phyloP scores from a whole-genome alignment of 176 grass and related monocot species.

The Elymus sibiricus region DNA sequence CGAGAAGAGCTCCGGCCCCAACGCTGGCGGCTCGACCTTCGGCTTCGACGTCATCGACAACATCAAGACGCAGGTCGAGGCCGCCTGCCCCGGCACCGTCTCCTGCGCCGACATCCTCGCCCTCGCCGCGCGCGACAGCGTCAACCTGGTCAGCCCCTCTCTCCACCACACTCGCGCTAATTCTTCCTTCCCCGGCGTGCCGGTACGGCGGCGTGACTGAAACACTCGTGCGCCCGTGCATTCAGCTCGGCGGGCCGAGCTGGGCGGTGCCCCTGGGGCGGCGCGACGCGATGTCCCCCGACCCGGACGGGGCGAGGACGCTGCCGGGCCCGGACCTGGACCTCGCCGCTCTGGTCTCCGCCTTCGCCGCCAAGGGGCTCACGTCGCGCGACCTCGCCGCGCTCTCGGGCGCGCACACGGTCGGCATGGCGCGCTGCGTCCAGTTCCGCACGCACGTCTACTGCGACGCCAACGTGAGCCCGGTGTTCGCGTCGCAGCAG shows the following conservation, averaged over 20 bases:
- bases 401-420: slow-evolving; percentile 67
- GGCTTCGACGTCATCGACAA: slow-evolving; percentile 68
- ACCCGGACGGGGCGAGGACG: slow-evolving; percentile 17
- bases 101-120: slow-evolving; percentile 92
- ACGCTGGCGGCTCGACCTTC: slow-evolving; percentile 48
- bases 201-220: no score
- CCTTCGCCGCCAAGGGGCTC: slow-evolving; percentile 66
- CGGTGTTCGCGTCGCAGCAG: slow-evolving; percentile 23
- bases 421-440: slow-evolving; percentile 43
- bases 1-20: slow-evolving; percentile 69
- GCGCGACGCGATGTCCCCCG: slow-evolving; percentile 54
- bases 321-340: slow-evolving; percentile 44
- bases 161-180: not conserved
- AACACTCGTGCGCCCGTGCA: not conserved
- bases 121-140: slow-evolving; percentile 57
- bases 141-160: slow-evolving; percentile 50
- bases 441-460: slow-evolving; percentile 56
- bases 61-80: slow-evolving; percentile 63
- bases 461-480: slow-evolving; percentile 50
- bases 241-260: slow-evolving; percentile 73
- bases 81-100: slow-evolving; percentile 37
- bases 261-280: slow-evolving; percentile 72
- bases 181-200: not conserved
- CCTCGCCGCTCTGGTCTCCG: slow-evolving; percentile 24
- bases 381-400: slow-evolving; percentile 44